Evolutionary conservation across 2,329 filamentous ascomycete genomes (phyloP), one percentile per base, ranked within the genome.

Genomic region (Gyromitra esculenta): DNA sequence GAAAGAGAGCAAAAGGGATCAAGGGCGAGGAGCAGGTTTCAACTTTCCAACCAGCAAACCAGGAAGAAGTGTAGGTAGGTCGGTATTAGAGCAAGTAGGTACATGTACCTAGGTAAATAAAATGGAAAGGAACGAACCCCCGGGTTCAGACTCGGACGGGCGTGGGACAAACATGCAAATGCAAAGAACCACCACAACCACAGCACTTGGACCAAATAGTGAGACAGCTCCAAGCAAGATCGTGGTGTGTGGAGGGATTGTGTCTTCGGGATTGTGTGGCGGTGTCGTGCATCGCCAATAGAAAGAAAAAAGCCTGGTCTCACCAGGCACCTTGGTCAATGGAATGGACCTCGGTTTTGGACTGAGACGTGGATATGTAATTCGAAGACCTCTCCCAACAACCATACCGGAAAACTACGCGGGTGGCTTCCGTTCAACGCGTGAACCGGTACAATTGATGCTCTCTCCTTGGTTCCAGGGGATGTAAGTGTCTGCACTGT

Each of bases 1-100:
- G 66, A 70, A 73, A 66, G 54, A 56, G 72, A 75, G 71, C 45
- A 74, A 77, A 76, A 77, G 45, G 52, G 69, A 74, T 63, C 67
- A 71, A 35, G 66, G 64, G 56, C n/a, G 15, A 69, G 65, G 65
- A 60, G 52, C 64, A 70, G 52, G 71, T 66, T 77, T 65, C 71
- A 74, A 75, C 66, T 69, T 64, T 62, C 59, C 45, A 60, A 67
- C 57, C 52, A 56, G 37, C 64, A 31, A 69, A 39, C 63, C 35
- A 64, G 37, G 25, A 64, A 31, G 25, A 31, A 31, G 25, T 4
- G 25, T 31, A 31, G 25, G 25, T 31, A 31, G 25, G 25, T 2
- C 2, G 2, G 25, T 31, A 31, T 31, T 31, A 31, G 25, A 31
- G 25, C 25, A 31, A 31, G 65, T 48, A 69, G 65, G 70, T 75